A percentile compares a stretch with the other conserved stretches of the same genome.
Conservation (phyloP, 768 basidiomycete genomes). For the Auriscalpium orientale region DNA sequence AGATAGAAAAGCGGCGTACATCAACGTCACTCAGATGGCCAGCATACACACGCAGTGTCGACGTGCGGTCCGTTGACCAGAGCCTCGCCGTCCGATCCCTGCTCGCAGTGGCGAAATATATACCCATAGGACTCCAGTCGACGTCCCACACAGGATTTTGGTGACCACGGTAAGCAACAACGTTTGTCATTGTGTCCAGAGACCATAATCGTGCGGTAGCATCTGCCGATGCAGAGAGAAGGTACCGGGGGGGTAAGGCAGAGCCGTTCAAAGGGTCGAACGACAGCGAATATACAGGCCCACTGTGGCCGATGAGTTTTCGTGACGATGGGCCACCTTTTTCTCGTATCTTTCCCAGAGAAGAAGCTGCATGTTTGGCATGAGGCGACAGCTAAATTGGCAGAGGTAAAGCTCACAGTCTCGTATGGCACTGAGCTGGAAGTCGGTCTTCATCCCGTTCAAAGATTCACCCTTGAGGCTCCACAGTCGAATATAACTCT, state of each 20-base stretch:
- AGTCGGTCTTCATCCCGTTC: conserved; percentile 69
- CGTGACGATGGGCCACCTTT: conserved; percentile 79
- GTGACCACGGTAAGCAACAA: conserved; percentile 92
- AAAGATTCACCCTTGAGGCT: conserved; percentile 89
- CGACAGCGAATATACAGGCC: conserved; percentile 88
- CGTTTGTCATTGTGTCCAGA: conserved; percentile 86
- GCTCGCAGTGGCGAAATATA: conserved; percentile 97
- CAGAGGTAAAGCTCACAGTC: conserved; percentile 47
- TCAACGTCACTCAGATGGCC: conserved; percentile 97
- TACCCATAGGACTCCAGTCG: conserved; percentile 95
- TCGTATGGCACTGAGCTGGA: conserved; percentile 53
- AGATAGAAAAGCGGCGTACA: conserved; percentile 42
- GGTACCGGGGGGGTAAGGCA: conserved; percentile 73
- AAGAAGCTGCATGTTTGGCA: conserved; percentile 37
- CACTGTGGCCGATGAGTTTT: conserved; percentile 96
- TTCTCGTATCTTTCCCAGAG: conserved; percentile 61
- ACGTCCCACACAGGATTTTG: conserved; percentile 99
- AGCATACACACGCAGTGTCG: conserved; percentile 84
- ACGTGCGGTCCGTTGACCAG: conserved; percentile 90
- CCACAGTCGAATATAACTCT: conserved; percentile 94
- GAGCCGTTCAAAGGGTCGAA: conserved; percentile 92
- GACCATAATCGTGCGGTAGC: conserved; percentile 91
- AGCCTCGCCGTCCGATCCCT: conserved; percentile 90
- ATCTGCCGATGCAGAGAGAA: conserved; percentile 90
- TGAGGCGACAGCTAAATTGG: background rate